Evolutionary conservation across 2,329 filamentous ascomycete genomes (phyloP).

Genomic region (Ascochyta fabae): DNA sequence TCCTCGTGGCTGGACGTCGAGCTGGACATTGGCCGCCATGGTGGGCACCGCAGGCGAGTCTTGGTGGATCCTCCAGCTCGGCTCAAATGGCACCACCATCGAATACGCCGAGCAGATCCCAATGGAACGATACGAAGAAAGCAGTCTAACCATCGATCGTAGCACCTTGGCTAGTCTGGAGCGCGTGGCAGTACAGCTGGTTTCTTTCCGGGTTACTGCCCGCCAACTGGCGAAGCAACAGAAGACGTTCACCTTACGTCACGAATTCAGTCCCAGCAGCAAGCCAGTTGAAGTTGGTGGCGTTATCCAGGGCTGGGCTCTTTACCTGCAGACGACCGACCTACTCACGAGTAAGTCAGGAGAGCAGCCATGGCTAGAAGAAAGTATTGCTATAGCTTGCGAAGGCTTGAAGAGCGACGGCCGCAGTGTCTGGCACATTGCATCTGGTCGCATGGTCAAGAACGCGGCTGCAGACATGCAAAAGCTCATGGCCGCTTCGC

Average conservation of each 20-base stretch:
- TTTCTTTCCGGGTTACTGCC: conserved; percentile 39
- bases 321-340: conserved; percentile 39
- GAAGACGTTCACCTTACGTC: conserved; percentile 28
- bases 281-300: conserved; percentile 5
- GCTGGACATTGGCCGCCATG: conserved; percentile 73
- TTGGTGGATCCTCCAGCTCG: conserved; percentile 48
- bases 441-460: conserved; percentile 48
- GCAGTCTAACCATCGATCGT: conserved; percentile 32
- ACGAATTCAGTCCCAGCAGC: conserved; percentile 24
- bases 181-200: conserved; percentile 46
- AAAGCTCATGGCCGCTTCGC: conserved; percentile 49
- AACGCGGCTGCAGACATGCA: conserved; percentile 44
- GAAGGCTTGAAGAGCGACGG: conserved; percentile 38
- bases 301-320: conserved; percentile 34
- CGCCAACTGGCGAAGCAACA: conserved; percentile 33
- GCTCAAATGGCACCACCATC: conserved; percentile 30
- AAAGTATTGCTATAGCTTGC: conserved; percentile 38
- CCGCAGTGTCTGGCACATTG: conserved; percentile 49
- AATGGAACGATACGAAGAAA: conserved; percentile 30
- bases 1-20: conserved; percentile 71
- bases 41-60: conserved; percentile 44
- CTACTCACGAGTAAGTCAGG: conserved; percentile 29
- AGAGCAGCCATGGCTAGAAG: conserved; percentile 39
- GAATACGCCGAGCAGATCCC: conserved; percentile 37
- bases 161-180: conserved; percentile 45